Base-by-base conservation (phyloP, 2,329 filamentous ascomycete species). In the Coniochaeta ligniaria region DNA sequence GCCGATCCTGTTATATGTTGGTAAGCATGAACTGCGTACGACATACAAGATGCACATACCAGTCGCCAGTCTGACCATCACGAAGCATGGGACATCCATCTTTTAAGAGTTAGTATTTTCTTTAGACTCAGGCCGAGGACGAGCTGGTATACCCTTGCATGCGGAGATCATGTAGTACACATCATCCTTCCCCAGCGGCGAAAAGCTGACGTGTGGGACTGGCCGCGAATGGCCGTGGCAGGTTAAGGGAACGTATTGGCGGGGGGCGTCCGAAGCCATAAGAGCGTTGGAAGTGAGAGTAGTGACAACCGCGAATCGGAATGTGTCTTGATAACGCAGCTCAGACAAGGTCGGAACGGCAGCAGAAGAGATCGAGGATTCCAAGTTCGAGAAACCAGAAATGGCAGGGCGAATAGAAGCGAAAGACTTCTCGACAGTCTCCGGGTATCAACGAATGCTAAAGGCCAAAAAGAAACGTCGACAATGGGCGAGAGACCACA, bases 21-120 rank as follows among this genome's bases (percentile, higher is more conserved):
- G 55, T 65, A 58, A 67, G 62, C 56, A 35, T 56, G 16, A 55
- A 41, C 22, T 41, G 16, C 26, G 12, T 55, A 36, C 38, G 14
- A 24, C 14, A 35, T 33, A 28, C 24, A 9, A 16, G 7, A 24
- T 24, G 60, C 56, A 66, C 80, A 62, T 79, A 90, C 90, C 93
- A 97, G 75, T 97, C 93, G 62, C 95, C 95, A 56, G 94, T 99
- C 63, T 96, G 84, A 64, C 95, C 95, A 77, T 98, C 92, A 66
- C 95, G 91, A 68, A 99, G 89, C 93, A 98, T 98, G 58, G 95
- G 95, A 73, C 98, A 98, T 71, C 94, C 94, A 80, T 99, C 95
- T 93, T 74, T 58, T 5, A 22, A 31, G 33, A 28, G 20, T 58
- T n/a, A 45, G 24, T 36, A 31, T 20, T 43, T 26, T 17, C 24